These are phyloP conservation scores for Phyllosticta ampelicida DNA, from an alignment of 2,329 filamentous ascomycete species.

Conservation along the genomic window DNA sequence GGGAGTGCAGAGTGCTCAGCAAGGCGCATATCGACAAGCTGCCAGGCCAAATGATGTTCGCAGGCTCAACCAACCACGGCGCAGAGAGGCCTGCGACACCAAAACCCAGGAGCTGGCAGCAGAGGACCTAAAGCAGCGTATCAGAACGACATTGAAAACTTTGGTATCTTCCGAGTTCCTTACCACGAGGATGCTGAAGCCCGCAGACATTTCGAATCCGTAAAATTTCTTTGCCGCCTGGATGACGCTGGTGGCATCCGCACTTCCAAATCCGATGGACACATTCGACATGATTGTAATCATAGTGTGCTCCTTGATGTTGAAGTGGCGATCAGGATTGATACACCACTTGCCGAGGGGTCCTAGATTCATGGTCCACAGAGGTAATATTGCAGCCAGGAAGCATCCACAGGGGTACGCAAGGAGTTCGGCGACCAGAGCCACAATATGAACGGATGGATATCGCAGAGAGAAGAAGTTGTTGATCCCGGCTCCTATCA, in stretches of 20 bases:
- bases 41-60: slow-evolving; percentile 19
- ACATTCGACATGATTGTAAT: slow-evolving; percentile 56
- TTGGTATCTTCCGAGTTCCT: no score
- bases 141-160: no score
- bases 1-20: slow-evolving; percentile 19
- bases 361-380: slow-evolving; percentile 32
- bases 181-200: slow-evolving; percentile 16
- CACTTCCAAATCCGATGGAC: slow-evolving; percentile 31
- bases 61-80: slow-evolving; percentile 17
- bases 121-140: background rate
- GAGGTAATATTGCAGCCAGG: slow-evolving; percentile 25
- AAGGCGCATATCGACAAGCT: slow-evolving; percentile 17
- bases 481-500: slow-evolving; percentile 20
- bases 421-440: slow-evolving; percentile 21
- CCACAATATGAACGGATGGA: slow-evolving; percentile 20
- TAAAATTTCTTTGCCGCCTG: slow-evolving; percentile 63
- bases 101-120: slow-evolving; percentile 14
- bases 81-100: slow-evolving; percentile 18
- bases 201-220: slow-evolving; percentile 25
- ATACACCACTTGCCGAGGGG: slow-evolving; percentile 44
- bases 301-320: slow-evolving; percentile 51
- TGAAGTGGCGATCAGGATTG: slow-evolving; percentile 45
- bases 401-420: slow-evolving; percentile 15
- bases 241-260: slow-evolving; percentile 65
- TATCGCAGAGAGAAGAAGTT: slow-evolving; percentile 22